These are phyloP conservation scores for Penicillium sp. DNA, from an alignment of 2,329 filamentous ascomycete species.

Conservation along the genomic window DNA sequence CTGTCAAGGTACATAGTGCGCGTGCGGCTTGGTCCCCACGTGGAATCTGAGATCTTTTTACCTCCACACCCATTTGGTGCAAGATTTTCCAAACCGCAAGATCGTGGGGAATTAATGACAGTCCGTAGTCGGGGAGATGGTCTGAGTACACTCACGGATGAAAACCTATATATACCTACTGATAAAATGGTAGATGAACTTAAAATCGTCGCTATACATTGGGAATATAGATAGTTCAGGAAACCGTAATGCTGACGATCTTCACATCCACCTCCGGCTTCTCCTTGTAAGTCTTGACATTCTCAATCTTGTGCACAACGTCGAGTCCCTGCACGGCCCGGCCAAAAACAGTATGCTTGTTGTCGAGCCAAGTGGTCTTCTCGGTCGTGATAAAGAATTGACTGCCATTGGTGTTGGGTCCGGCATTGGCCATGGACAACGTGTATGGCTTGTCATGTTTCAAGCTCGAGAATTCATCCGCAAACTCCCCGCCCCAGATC, in stretches of 20 bases:
- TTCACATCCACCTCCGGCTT: slow-evolving; percentile 97
- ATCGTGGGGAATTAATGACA: no score
- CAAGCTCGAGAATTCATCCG: slow-evolving; percentile 86
- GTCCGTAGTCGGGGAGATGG: no score
- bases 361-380: slow-evolving; percentile 93
- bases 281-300: slow-evolving; percentile 79
- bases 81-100: no score
- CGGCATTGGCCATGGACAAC: slow-evolving; percentile 95
- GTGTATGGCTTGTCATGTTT: slow-evolving; percentile 97
- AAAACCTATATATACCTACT: no score
- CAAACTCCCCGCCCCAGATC: slow-evolving; percentile 90
- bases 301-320: slow-evolving; percentile 94
- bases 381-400: slow-evolving; percentile 99
- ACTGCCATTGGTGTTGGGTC: slow-evolving; percentile 89
- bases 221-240: slow-evolving; percentile 14
- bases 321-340: slow-evolving; percentile 86
- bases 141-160: no score
- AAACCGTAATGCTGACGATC: slow-evolving; percentile 73
- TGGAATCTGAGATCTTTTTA: background rate
- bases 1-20: background rate
- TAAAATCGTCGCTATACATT: background rate
- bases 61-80: background rate
- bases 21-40: background rate
- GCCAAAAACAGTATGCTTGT: slow-evolving; percentile 95
- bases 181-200: background rate